These are phyloP conservation scores for Fragaria iinumae DNA, from an alignment of 306 rosid species.

Conservation along the genomic window DNA sequence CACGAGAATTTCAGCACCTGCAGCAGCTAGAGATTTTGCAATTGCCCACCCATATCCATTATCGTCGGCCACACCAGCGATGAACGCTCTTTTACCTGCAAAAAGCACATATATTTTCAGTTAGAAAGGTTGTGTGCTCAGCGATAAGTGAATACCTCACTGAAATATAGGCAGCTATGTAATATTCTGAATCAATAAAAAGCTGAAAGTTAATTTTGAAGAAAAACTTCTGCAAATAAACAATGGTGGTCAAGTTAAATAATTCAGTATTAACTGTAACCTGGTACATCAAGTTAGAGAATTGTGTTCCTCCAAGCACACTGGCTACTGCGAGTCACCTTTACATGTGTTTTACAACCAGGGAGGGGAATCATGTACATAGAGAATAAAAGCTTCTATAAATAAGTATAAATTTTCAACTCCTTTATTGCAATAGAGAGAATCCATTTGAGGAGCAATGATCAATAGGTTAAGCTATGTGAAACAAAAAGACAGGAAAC, in stretches of 20 bases:
- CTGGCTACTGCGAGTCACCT: neutral
- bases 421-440: neutral
- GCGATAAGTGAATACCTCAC: neutral
- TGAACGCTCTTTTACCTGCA: constrained; percentile 88
- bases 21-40: constrained; percentile 98
- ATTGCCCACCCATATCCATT: constrained; percentile 98
- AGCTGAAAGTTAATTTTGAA: neutral
- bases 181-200: neutral
- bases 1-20: constrained; percentile 94
- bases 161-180: neutral
- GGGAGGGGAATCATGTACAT: neutral
- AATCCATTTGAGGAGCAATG: neutral
- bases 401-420: neutral
- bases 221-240: neutral
- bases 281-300: neutral
- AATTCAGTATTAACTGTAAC: neutral
- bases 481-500: neutral
- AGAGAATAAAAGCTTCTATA: neutral
- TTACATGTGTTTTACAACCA: neutral
- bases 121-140: neutral
- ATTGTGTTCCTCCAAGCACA: neutral
- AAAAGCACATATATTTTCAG: constrained; percentile 8
- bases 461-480: neutral
- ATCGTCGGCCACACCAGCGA: constrained; percentile 98
- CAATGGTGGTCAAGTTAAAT: neutral